phyloP scores from a whole-genome alignment of 169 alveolate species.

The Plasmodium ovale region DNA sequence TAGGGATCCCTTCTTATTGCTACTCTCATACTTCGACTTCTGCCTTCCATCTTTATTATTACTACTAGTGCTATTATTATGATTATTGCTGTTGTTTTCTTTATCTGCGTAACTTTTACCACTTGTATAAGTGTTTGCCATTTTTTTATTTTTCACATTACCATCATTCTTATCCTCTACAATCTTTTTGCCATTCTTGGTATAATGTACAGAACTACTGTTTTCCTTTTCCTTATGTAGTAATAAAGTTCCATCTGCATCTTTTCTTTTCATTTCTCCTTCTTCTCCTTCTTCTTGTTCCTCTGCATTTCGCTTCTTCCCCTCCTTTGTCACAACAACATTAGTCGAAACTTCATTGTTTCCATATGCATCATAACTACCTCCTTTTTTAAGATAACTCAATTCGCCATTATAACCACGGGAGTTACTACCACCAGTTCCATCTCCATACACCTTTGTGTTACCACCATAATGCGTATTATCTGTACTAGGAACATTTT shows the following conservation, averaged over 20 bases:
- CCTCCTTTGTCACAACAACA: background rate
- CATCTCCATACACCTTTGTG: no score
- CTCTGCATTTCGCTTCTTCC: background rate
- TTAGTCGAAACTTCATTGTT: background rate
- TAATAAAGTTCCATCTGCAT: no score
- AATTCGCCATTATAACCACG: no score
- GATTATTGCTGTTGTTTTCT: background rate
- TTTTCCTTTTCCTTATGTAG: background rate
- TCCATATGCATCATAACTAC: no score
- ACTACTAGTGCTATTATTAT: constrained; percentile 2
- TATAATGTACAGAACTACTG: background rate
- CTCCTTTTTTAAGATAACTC: no score
- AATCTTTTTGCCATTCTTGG: background rate
- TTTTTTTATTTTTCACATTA: constrained; percentile 13
- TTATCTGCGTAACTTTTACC: background rate
- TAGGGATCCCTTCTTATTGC: background rate
- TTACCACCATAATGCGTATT: no score
- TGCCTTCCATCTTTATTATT: background rate
- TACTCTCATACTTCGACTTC: constrained; percentile 6
- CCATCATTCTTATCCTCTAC: constrained; percentile 3
- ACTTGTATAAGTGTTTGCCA: background rate
- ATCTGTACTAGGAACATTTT: no score
- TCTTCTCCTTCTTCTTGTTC: constrained; percentile 1
- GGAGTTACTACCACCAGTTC: no score
- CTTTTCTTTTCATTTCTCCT: no score